Base-by-base conservation (phyloP, 2,329 filamentous ascomycete species). In the Pyrenophora teres region DNA sequence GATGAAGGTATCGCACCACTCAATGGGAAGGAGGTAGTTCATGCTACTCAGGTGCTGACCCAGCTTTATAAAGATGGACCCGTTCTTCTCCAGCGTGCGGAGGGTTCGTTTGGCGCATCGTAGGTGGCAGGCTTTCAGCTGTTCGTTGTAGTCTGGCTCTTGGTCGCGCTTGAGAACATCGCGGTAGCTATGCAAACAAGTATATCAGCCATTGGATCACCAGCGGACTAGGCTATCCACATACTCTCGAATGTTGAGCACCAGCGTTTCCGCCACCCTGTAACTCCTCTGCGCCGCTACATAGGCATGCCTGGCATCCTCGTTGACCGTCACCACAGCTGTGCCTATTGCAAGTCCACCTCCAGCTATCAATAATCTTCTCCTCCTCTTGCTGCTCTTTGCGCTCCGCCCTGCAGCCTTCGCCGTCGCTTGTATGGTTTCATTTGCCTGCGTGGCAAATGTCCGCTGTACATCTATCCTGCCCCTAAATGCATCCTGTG, bases 41-140 rank as follows among this genome's bases (percentile, higher is more conserved):
- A 97, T 90, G 59, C 91, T 93, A 73, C 91, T 96, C 75, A 99
- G 75, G 76, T 99, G 94, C 68, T 99, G 94, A 6, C 94, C 94
- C 33, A 99, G 79, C 76, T 99, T 99, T 73, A 99, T 97, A 66
- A 97, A 99, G 58, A 99, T 96, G 23, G 93, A 96, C 21, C 95
- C 94, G 74, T 97, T 97, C 80, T 90, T 91, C 80, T 99, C 94
- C 59, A 97, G 78, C 1, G 95, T 92, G 50, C 82, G 83, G 36
- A 97, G 78, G 1, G 94, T 97, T 56, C 94, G 85, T 65, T 91
- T 83, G 25, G 94, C 94, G 76, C 94, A 99, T 74, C 94, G 84
- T 72, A 95, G 88, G 75, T 99, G 94, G 70, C 94, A 97, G 57
- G 87, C 86, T 62, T 85, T 88, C 45, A 99, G 78, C 32, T 88